phyloP scores from a whole-genome alignment of 2,329 filamentous ascomycete genomes.

The Alternaria novae-zelandiae region DNA sequence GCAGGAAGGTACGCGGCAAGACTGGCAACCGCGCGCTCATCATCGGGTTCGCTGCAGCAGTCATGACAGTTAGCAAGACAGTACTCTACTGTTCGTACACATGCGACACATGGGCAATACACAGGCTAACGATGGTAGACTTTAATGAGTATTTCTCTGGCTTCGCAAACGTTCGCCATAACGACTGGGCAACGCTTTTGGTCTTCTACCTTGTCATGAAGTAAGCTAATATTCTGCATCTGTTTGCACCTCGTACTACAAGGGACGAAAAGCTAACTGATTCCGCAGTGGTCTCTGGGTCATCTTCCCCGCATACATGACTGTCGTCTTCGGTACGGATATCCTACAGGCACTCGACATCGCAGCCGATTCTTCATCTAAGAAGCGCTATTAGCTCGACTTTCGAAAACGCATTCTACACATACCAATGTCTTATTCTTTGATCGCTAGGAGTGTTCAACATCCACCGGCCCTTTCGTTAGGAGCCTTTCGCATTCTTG shows the following conservation, averaged over 20 bases:
- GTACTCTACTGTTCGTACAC: conserved; percentile 66
- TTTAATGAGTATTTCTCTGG: conserved; percentile 67
- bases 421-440: background rate
- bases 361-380: conserved; percentile 43
- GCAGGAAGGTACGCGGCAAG: conserved; percentile 59
- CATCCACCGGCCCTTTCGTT: background rate
- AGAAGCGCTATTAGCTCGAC: conserved; percentile 32
- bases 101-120: background rate
- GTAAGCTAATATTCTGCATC: conserved; percentile 51
- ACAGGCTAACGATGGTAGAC: conserved; percentile 50
- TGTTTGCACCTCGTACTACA: background rate
- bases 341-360: conserved; percentile 65
- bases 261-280: conserved; percentile 7
- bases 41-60: conserved; percentile 63
- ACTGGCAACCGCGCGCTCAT: conserved; percentile 63
- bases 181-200: conserved; percentile 59
- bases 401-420: background rate
- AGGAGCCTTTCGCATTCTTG: background rate
- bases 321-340: conserved; percentile 65
- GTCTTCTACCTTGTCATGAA: conserved; percentile 71
- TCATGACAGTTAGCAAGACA: conserved; percentile 73
- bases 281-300: conserved; percentile 67
- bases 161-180: conserved; percentile 69
- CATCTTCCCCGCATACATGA: conserved; percentile 67
- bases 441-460: background rate